These are phyloP conservation scores for Lophiotrema nucula DNA, from an alignment of 495 filamentous ascomycete species.

Conservation along the genomic window DNA sequence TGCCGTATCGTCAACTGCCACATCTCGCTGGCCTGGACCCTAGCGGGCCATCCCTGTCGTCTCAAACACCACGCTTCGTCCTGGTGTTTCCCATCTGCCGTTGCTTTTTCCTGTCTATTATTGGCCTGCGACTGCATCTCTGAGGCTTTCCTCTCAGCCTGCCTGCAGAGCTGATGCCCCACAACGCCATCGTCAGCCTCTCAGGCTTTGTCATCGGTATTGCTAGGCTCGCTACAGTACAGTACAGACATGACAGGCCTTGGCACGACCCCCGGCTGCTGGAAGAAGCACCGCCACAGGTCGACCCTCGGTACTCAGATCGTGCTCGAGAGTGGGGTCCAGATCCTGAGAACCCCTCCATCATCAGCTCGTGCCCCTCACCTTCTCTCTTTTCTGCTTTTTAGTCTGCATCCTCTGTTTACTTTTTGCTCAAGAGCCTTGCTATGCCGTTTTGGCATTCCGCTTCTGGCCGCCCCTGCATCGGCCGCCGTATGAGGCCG, in stretches of 20 bases:
- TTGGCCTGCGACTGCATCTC: slow-evolving; percentile 10
- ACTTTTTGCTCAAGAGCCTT: too few species aligned
- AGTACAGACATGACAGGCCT: too few species aligned
- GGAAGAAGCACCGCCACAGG: neutral
- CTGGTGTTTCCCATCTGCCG: too few species aligned
- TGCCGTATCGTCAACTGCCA: slow-evolving; percentile 28
- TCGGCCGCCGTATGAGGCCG: neutral
- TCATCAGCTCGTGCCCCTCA: neutral
- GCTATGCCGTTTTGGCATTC: slow-evolving; percentile 11
- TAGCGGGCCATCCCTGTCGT: slow-evolving; percentile 7
- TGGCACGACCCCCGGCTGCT: slow-evolving; percentile 15
- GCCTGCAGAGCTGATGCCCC: slow-evolving; percentile 18
- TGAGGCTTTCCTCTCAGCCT: slow-evolving; percentile 4
- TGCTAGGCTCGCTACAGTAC: too few species aligned
- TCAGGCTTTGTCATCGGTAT: slow-evolving; percentile 12
- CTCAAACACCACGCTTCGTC: too few species aligned
- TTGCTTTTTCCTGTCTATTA: slow-evolving; percentile 10
- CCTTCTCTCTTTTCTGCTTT: neutral
- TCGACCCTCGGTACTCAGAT: slow-evolving; percentile 15
- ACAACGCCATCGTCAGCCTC: slow-evolving; percentile 18
- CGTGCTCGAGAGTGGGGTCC: neutral
- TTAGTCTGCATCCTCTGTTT: slow-evolving; percentile 2
- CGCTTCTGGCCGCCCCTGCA: slow-evolving; percentile 16
- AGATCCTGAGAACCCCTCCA: neutral
- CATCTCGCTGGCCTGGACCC: slow-evolving; percentile 20